Base-by-base conservation (phyloP, 2,329 filamentous ascomycete species). In the Chaetomium strumarium region DNA sequence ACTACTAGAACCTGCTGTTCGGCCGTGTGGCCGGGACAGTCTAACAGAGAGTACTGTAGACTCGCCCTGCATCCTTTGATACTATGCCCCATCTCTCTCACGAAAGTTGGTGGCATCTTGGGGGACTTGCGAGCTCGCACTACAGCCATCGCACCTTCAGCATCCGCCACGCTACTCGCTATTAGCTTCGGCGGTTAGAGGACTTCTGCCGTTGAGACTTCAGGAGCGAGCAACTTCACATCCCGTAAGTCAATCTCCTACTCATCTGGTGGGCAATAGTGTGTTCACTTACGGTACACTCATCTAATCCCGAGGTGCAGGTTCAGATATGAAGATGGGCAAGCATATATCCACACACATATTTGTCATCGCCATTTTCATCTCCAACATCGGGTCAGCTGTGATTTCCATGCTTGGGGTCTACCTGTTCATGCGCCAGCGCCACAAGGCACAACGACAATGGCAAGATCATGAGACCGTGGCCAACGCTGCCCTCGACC, bases 321-420 rank as follows among this genome's bases (percentile, higher is more conserved):
- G 41, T 45, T 17, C 20, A 49, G 42, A 24, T 31, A 14, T 20
- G 14, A 29, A 6, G 7, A 48, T 37, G 46, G 17, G 13, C 17
- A 4, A 19, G 6, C 3, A 24, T 10, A 56, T 68, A 2, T 66
- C 66, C 1, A 61, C 62, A 11, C 66, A 63, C 1, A 59, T 66
- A 51, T 61, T 61, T 11, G 63, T 66, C 19, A 49, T 69, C 8
- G 66, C 67, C 8, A 65, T 70, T 12, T 62, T 66, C 17, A 64
- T 58, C 19, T 66, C 67, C 34, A 65, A 67, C 10, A 63, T 69
- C 33, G 68, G 67, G 2, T 67, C 67, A 1, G 58, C 64, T 3
- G 49, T 70, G 12, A 57, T 70, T 19, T 65, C 67, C 2, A 60
- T 70, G n/a, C 50, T 68, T 5, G 62, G 62, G 3, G 66, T 64